Evolutionary conservation across 2,329 filamentous ascomycete species (phyloP), one percentile per base, ranked within the genome.

Genomic region (Aspergillus hortae): DNA sequence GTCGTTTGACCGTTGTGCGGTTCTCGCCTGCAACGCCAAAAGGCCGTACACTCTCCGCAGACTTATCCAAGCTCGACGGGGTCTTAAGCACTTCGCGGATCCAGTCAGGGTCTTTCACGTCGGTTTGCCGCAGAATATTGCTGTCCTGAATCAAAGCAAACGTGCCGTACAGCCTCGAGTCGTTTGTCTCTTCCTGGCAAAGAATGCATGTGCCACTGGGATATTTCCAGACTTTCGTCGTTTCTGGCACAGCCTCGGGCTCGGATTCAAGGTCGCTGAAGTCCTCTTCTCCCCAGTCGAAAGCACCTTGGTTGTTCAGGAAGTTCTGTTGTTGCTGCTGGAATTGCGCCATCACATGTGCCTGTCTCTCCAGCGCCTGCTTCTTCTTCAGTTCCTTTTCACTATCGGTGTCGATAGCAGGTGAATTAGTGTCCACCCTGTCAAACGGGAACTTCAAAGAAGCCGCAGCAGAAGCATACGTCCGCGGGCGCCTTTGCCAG

Each of bases 301-400:
- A 82, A 40, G 86, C 80, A n/a, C 84, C 87, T 69, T 96, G 92
- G 58, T 87, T 94, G 51, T 90, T 88, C 74, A 99, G 77, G 73
- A 99, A 99, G 63, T 85, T 94, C 72, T 95, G 92, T 68, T 97
- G 95, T 66, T 99, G 92, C 67, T 96, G 88, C 68, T 97, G 94
- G 73, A 99, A 96, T 66, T 96, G 91, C 1, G 92, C 94, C 92
- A 99, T 96, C 30, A 99, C 90, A 64, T 85, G 88, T 2, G 92
- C 92, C 71, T 97, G 92, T 19, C 94, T 85, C 61, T 91, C 92
- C 38, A 92, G 74, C 0, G 94, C 94, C 48, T 92, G 89, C 71
- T 89, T 88, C 78, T 96, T 99, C 77, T 92, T 96, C 55, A 84
- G 77, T 69, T 92, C 89, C 14, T 84, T 82, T 64, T 80, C 77